Base-by-base conservation (phyloP, 2,329 filamentous ascomycete species). In the Colletotrichum kahawae region DNA sequence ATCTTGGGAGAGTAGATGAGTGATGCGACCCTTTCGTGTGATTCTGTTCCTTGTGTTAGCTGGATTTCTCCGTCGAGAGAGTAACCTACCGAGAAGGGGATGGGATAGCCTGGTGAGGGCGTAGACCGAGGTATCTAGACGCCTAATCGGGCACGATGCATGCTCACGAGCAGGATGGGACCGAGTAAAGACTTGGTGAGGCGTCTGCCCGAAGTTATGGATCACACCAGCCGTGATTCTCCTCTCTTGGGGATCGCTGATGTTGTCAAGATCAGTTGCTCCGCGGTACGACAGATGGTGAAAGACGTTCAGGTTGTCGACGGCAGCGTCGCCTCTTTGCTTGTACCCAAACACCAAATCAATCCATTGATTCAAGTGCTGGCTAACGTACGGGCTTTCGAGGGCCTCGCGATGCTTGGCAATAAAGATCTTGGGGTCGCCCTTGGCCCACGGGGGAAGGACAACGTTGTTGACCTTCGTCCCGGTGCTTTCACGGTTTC, bases 141-240 rank as follows among this genome's bases (percentile, higher is more conserved):
- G 91, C 71, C 91, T 92, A 4, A 90, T 87, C 7, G 92, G 92
- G 70, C 92, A 90, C 27, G 91, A 87, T 6, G 90, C 85, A 71
- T 94, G 90, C 78, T 98, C 95, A 16, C 93, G 91, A n/a, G 90
- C 86, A 5, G 94, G 93, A 83, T 99, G 97, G 14, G 94, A 89
- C 74, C 93, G 93, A 59, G 92, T 91, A 82, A 98, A 99, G 18
- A 98, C 94, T 82, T 99, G 97, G 79, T 97, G 94, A 2, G 97
- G 97, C 2, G 97, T 99, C 83, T 99, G 97, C 1, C 97, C 97
- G 83, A 99, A 99, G 79, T 98, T 98, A 84, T 99, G 96, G 79
- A 99, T 98, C 78, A 98, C 98, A 38, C 95, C 95, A 69, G 98
- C 98, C 1, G 95, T 96, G 7, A 96, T 95, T 8, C 95, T 88